phyloP scores from a whole-genome alignment of 805 yeast species.

The Scheffersomyces coipomensis region DNA sequence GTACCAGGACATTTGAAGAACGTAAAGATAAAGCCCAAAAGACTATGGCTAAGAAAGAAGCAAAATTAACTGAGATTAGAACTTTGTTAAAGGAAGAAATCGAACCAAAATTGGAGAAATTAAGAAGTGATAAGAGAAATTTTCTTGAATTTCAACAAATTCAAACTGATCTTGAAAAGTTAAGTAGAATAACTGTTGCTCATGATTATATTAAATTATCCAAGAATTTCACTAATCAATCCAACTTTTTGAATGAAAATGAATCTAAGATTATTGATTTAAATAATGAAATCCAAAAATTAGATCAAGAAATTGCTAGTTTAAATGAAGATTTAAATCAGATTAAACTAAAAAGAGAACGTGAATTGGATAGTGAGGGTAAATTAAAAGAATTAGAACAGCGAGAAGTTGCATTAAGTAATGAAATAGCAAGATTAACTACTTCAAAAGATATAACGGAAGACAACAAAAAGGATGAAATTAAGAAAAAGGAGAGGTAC shows the following conservation, averaged over 20 bases:
- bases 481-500: conserved; percentile 28
- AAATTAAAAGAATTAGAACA: conserved; percentile 58
- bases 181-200: conserved; percentile 72
- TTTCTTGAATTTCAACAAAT: conserved; percentile 85
- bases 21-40: conserved; percentile 88
- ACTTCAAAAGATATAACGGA: conserved; percentile 59
- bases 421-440: conserved; percentile 64
- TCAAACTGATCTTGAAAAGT: conserved; percentile 74
- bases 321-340: conserved; percentile 60
- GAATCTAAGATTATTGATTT: conserved; percentile 40
- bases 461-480: conserved; percentile 60
- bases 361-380: conserved; percentile 61
- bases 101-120: conserved; percentile 83
- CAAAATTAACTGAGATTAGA: conserved; percentile 76
- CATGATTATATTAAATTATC: conserved; percentile 58
- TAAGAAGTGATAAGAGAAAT: conserved; percentile 76
- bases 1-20: conserved; percentile 93
- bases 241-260: conserved; percentile 41
- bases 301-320: conserved; percentile 54
- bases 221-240: conserved; percentile 40
- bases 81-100: conserved; percentile 78
- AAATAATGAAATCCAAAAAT: conserved; percentile 42
- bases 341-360: conserved; percentile 51
- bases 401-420: conserved; percentile 54
- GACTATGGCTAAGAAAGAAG: conserved; percentile 88